phyloP scores from a whole-genome alignment of 2,329 filamentous ascomycete species.

The Pseudonectria foliicola region DNA sequence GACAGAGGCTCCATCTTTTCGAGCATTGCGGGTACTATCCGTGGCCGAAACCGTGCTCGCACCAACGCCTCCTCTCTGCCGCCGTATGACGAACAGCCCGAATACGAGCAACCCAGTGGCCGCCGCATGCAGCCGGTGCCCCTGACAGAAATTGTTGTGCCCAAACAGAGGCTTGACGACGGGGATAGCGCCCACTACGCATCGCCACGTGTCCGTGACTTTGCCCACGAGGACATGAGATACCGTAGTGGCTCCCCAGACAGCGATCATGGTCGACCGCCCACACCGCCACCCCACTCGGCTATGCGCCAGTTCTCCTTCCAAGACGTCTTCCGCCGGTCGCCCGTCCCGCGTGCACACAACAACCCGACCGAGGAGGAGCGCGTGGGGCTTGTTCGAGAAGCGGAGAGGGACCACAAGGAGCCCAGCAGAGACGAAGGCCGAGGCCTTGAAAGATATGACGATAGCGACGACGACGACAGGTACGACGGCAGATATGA shows the following conservation, averaged over 20 bases:
- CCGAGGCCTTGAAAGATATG: too few species aligned
- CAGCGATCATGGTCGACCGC: conserved; percentile 38
- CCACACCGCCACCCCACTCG: conserved; percentile 54
- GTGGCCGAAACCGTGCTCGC: conserved; percentile 26
- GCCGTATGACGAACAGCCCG: conserved; percentile 30
- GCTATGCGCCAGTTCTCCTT: conserved; percentile 84
- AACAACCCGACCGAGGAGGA: conserved; percentile 68
- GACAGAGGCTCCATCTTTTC: conserved; percentile 42
- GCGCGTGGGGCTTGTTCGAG: conserved; percentile 71
- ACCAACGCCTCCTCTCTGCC: conserved; percentile 26
- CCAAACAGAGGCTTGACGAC: conserved; percentile 36
- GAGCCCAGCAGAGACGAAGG: not conserved
- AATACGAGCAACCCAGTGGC: conserved; percentile 40
- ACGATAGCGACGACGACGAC: not conserved
- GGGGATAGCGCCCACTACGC: conserved; percentile 36
- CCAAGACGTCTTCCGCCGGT: conserved; percentile 64
- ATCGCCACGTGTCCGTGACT: conserved; percentile 37
- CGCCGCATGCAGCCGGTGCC: conserved; percentile 55
- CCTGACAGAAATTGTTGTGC: conserved; percentile 52
- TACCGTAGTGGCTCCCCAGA: conserved; percentile 42
- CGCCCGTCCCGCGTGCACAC: conserved; percentile 24
- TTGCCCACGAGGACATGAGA: conserved; percentile 37
- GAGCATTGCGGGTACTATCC: conserved; percentile 49
- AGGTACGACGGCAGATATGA: not conserved
- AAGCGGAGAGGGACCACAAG: conserved; percentile 23